Evolutionary conservation across 164 flowering plant species (phyloP), one percentile per base, ranked within the genome.

Genomic region (Pachysandra terminalis): DNA sequence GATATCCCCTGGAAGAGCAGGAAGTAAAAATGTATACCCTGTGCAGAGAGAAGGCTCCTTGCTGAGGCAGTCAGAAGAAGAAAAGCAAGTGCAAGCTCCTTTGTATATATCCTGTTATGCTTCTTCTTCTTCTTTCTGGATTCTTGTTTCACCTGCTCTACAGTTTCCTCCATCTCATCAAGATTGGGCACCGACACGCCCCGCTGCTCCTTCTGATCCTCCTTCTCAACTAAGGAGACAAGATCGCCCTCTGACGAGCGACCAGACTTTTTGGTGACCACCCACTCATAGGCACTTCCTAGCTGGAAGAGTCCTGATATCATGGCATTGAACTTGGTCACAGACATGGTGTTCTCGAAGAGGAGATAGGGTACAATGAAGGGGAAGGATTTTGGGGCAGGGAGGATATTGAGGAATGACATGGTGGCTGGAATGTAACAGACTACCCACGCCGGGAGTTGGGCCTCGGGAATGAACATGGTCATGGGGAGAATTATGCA

Each of bases 241-340:
- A 95, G 89, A 74, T 95, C 99, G 13, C 98, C 98, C 74, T 95
- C 99, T 0, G 98, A 95, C 4, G 97, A 95, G 3, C 98, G 95
- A 6, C 98, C 98, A 0, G 96, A 92, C 74, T 95, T 95, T 84
- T 95, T 95, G 23, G 99, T 95, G 52, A 95, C 99, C 12, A 95
- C 98, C 99, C 99, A 95, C 56, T 95, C 99, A 14, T 95, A 95
- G 4, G 99, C 97, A 72, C 97, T 95, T 13, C 99, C 99, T 0
- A 95, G 91, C 78, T 95, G 99, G 81, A 95, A 95, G 19, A 95
- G 82, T 17, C 99, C 99, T 0, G 98, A 94, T 65, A 94, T 76
- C 98, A 94, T 94, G 70, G 98, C 98, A 59, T 88, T 94, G 82
- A 94, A 95, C 78, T 95, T 95, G 73, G 99, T 95, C 26, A 95